Evolutionary conservation across 1,284 basidiomycete species (phyloP).

Genomic region (Austropuccinia psidii): DNA sequence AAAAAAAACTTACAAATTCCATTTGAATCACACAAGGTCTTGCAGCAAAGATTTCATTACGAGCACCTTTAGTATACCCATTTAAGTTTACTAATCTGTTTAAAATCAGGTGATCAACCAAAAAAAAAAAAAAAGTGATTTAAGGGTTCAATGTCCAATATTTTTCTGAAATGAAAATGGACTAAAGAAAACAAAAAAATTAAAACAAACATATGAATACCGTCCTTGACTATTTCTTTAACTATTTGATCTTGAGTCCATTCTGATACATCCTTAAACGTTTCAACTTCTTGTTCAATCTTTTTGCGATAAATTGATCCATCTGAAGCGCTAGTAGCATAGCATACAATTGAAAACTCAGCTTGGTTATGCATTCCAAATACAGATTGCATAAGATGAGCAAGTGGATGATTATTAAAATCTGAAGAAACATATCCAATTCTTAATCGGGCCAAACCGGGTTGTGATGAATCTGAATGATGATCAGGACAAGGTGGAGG

Average conservation of each 20-base stretch:
- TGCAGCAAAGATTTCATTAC: slow-evolving; percentile 59
- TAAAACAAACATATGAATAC: slow-evolving; percentile 53
- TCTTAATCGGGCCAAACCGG: slow-evolving; percentile 49
- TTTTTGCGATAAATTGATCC: slow-evolving; percentile 54
- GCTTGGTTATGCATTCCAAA: slow-evolving; percentile 55
- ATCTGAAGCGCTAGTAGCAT: slow-evolving; percentile 57
- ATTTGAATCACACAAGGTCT: slow-evolving; percentile 58
- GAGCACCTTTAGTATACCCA: slow-evolving; percentile 61
- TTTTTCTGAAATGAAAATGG: not conserved
- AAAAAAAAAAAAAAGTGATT: not conserved
- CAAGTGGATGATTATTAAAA: slow-evolving; percentile 58
- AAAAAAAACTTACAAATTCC: slow-evolving; percentile 50
- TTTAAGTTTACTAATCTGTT: slow-evolving; percentile 55
- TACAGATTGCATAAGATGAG: slow-evolving; percentile 59
- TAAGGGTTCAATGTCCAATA: not conserved
- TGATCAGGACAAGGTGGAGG: slow-evolving; percentile 47
- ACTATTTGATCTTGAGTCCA: slow-evolving; percentile 52
- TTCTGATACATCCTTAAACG: slow-evolving; percentile 55
- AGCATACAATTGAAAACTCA: slow-evolving; percentile 54
- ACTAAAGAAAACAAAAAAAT: not conserved
- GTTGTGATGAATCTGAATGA: not conserved
- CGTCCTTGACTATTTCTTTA: slow-evolving; percentile 52
- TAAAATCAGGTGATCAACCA: not conserved
- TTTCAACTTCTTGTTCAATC: slow-evolving; percentile 53
- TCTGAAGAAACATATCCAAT: slow-evolving; percentile 59